Conservation (phyloP, 108 stramenopile species). For the Conticribra guillardii region DNA sequence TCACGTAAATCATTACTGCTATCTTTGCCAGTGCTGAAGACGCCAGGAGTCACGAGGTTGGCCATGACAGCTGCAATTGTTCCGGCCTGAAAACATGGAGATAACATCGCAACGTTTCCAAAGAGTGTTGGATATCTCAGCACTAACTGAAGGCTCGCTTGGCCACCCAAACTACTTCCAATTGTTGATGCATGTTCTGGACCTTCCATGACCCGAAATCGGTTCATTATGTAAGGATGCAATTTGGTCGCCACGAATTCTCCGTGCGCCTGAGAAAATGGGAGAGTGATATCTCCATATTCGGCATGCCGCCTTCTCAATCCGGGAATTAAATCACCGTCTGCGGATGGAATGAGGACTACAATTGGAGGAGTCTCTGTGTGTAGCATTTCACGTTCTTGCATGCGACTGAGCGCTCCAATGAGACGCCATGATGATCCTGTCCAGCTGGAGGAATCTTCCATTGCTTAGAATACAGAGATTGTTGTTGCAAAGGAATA, state of each 20-base stretch:
- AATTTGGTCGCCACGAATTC: slow-evolving; percentile 67
- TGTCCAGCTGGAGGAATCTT: slow-evolving; percentile 70
- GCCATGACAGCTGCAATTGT: slow-evolving; percentile 49
- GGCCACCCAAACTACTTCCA: slow-evolving; percentile 72
- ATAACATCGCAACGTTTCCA: slow-evolving; percentile 68
- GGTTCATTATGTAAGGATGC: slow-evolving; percentile 59
- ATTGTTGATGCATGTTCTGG: slow-evolving; percentile 51
- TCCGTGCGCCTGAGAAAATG: slow-evolving; percentile 66
- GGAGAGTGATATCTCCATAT: slow-evolving; percentile 61
- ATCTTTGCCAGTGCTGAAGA: slow-evolving; percentile 12
- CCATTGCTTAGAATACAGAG: slow-evolving; percentile 23
- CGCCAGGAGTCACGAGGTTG: slow-evolving; percentile 13
- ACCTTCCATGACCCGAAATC: slow-evolving; percentile 56
- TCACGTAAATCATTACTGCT: background rate
- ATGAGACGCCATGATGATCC: slow-evolving; percentile 69
- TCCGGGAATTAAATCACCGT: slow-evolving; percentile 46
- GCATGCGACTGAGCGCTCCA: slow-evolving; percentile 71
- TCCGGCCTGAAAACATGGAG: slow-evolving; percentile 69
- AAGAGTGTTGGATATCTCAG: slow-evolving; percentile 68
- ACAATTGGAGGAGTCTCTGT: slow-evolving; percentile 50
- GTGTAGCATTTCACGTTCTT: slow-evolving; percentile 40
- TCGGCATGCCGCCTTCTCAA: slow-evolving; percentile 54
- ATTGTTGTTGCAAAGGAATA: background rate
- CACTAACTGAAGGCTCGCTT: slow-evolving; percentile 65
- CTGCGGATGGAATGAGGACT: slow-evolving; percentile 42